Base-by-base conservation (phyloP, 495 filamentous ascomycete genomes). In the Lophium mytilinum region DNA sequence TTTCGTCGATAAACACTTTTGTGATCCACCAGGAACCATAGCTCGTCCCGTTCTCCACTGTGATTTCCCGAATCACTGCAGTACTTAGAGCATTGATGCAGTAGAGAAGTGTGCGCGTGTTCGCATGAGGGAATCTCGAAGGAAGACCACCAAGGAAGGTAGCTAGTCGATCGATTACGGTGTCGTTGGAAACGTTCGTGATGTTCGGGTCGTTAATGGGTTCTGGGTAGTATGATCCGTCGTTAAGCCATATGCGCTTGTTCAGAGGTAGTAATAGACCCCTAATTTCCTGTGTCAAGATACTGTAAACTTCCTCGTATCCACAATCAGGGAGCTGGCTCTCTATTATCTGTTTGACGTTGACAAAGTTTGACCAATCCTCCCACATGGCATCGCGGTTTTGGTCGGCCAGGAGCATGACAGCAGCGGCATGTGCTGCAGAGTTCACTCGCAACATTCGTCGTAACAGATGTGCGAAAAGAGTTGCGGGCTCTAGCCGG, bases 11-110 rank as follows among this genome's bases (percentile, higher is more conserved):
- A 77, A 90, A 98, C 51, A 91, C 89, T 68, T 96, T 95, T n/a
- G 89, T 90, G 52, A 96, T 86, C 90, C 93, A 96, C 93, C 93
- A 98, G 1, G 88, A 84, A 12, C 89, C 89, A 66, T 96, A 98
- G 64, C 88, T 95, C 56, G 83, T 81, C 9, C 87, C 89, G 57
- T 87, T 83, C 21, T 80, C 80, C 19, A 96, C 83, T 8, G 92
- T 96, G 55, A 92, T 77, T 62, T 91, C 88, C 40, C 88, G 77
- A 68, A 92, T 74, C 7, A 85, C 81, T 10, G 85, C 80, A 1
- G 83, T 84, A 15, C 86, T 80, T 15, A 90, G 71, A 24, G 80
- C 77, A 54, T 84, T 81, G 19, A 89, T 80, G 58, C 82, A 86
- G 68, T 81, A 80, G 17, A 90, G 76, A 41, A 92, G 77, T 46